Base-by-base conservation (phyloP, 176 grass and related monocot species). In the Raddia guianensis region DNA sequence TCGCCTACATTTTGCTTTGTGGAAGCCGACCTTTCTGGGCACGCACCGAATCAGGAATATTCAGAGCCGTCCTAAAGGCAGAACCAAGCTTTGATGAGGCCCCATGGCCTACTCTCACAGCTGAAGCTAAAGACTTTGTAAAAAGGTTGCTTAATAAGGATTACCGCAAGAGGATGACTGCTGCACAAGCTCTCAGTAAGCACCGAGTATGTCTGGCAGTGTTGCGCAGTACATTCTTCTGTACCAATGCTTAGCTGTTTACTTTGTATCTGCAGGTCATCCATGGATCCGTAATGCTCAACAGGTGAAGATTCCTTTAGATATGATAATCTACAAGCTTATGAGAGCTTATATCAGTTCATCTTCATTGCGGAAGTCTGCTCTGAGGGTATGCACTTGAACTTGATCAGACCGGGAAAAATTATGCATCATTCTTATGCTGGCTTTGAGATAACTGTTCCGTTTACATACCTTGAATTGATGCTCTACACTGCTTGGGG, bases 21-120 rank as follows among this genome's bases (percentile, higher is more conserved):
- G 97, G 97, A 71, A 93, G 90, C 61, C 92, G 97, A 12, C 97
- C 97, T 72, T 99, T 99, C 53, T 99, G 97, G 97, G 97, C 97
- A 0, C 93, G 97, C 71, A 99, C 93, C 3, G 97, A 99, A 55
- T 99, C 97, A 49, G 97, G 97, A 86, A 99, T 99, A 69, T 99
- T 99, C 63, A 93, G 97, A 74, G 91, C 97, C 81, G 93, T 99
- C 21, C 66, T 99, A 52, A 99, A 99, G 79, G 97, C 93, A 15
- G 97, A 99, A n/a, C 97, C 97, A 79, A 93, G 90, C 79, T 99
- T 99, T 74, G 97, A 99, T 73, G 97, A 99, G 83, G 84, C 89
- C 83, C 97, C 97, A 59, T 99, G 97, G 97, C 97, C 97, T 51
- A 88, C 92, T 80, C 84, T 99, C 32, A 90, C 88, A 82, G 72